Evolutionary conservation across 2,329 filamentous ascomycete genomes (phyloP).

Genomic region (Penicillium hesseltinei): DNA sequence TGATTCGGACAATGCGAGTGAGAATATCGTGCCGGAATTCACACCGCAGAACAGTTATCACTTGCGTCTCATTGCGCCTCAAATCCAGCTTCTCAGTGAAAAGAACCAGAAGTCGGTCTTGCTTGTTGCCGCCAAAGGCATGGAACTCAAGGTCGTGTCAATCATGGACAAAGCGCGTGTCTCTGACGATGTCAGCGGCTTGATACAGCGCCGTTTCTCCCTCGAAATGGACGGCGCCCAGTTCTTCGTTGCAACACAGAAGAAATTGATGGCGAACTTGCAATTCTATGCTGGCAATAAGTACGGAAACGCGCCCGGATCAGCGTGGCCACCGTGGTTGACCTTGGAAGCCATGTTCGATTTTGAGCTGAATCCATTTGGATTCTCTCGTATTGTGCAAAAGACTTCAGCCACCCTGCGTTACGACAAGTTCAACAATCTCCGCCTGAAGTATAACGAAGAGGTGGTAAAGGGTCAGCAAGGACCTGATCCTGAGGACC

Average conservation of each 20-base stretch:
- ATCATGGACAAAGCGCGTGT: constrained; percentile 96
- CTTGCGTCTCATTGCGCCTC: constrained; percentile 88
- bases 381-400: constrained; percentile 96
- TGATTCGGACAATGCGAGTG: constrained; percentile 56
- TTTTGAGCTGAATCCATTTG: constrained; percentile 87
- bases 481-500: constrained; percentile 43
- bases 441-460: constrained; percentile 95
- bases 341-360: constrained; percentile 99
- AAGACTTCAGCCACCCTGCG: constrained; percentile 92
- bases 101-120: constrained; percentile 98
- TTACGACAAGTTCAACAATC: constrained; percentile 97
- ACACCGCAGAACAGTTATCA: constrained; percentile 91
- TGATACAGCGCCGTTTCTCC: constrained; percentile 91
- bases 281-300: constrained; percentile 93
- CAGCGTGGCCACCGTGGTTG: constrained; percentile 96
- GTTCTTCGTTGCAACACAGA: constrained; percentile 94
- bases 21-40: constrained; percentile 83
- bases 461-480: constrained; percentile 67
- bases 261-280: constrained; percentile 82
- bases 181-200: constrained; percentile 86
- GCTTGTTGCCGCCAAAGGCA: constrained; percentile 92
- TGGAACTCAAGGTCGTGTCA: constrained; percentile 96
- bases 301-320: constrained; percentile 80
- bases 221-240: constrained; percentile 97
- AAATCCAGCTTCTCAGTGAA: constrained; percentile 97